These are phyloP conservation scores for Ceriops zippeliana DNA, from an alignment of 345 rosid genomes.

Conservation along the genomic window DNA sequence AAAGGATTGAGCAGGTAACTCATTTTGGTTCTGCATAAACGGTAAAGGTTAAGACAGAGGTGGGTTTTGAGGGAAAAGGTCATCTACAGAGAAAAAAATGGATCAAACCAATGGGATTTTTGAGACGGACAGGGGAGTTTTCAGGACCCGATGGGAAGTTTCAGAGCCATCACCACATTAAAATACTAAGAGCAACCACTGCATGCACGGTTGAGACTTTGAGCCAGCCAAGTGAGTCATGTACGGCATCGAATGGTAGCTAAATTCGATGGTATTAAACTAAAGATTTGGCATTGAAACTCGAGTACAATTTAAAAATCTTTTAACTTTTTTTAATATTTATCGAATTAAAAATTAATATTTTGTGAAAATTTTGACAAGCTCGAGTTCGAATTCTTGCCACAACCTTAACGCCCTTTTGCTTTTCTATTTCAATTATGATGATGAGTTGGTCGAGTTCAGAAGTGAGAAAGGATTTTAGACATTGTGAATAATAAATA, in stretches of 20 bases:
- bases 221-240: constrained; percentile 6
- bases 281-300: constrained; percentile 4
- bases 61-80: constrained; percentile 14
- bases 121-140: constrained; percentile 11
- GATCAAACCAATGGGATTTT: constrained; percentile 22
- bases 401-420: too few species aligned
- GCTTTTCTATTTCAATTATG: too few species aligned
- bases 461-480: too few species aligned
- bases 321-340: too few species aligned
- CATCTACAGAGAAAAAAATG: constrained; percentile 18
- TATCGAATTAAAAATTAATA: too few species aligned
- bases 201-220: constrained; percentile 10
- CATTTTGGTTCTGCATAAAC: background rate
- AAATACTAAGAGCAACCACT: constrained; percentile 9
- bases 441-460: too few species aligned
- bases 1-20: constrained; percentile 5
- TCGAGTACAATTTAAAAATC: background rate
- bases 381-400: too few species aligned
- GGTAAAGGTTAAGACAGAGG: background rate
- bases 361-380: too few species aligned
- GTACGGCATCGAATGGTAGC: background rate
- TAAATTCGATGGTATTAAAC: background rate
- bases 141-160: background rate
- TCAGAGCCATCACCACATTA: constrained; percentile 34
- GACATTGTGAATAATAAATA: too few species aligned